Base-by-base conservation (phyloP, 345 rosid species). In the Salix exigua region DNA sequence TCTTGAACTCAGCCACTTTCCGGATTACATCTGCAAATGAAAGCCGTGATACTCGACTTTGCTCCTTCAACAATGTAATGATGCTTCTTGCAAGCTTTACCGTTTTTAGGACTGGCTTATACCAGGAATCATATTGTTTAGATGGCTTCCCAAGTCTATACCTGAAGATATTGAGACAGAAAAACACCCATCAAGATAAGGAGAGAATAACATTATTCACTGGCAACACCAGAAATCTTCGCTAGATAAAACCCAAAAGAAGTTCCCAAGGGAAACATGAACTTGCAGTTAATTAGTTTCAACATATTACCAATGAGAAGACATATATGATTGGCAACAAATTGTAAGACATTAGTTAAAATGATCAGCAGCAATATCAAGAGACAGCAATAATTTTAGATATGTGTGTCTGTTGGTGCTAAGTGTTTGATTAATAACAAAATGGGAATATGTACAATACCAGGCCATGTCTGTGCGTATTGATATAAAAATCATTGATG, bases 141-240 rank as follows among this genome's bases (percentile, higher is more conserved):
- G 97, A 89, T 10, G 98, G 98, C 80, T 85, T 85, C 9, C 97
- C 98, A 33, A 92, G 97, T 82, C 93, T 84, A 81, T 94, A 94
- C 97, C 97, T 94, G 87, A 73, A 65, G 23, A 71, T 7, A 1
- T 23, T 5, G 6, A 82, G 63, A 72, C 33, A 35, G 46, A 64
- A 65, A 60, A 74, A 46, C 35, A 71, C 42, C 63, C 58, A 26
- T 68, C 21, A 40, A 28, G 42, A 66, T 48, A 23, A 26, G 38
- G 42, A 55, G 37, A 71, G 62, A 64, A 70, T 26, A 60, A n/a
- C 2, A 55, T 19, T 30, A 42, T 19, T 23, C 44, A 44, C n/a
- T 42, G 30, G 11, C 11, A 51, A 44, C 16, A 38, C 38, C 48
- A 38, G 46, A n/a, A 66, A 50, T 12, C 25, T 65, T 58, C 21